Base-by-base conservation (phyloP, 495 filamentous ascomycete genomes). In the Penicillium verhagenii region DNA sequence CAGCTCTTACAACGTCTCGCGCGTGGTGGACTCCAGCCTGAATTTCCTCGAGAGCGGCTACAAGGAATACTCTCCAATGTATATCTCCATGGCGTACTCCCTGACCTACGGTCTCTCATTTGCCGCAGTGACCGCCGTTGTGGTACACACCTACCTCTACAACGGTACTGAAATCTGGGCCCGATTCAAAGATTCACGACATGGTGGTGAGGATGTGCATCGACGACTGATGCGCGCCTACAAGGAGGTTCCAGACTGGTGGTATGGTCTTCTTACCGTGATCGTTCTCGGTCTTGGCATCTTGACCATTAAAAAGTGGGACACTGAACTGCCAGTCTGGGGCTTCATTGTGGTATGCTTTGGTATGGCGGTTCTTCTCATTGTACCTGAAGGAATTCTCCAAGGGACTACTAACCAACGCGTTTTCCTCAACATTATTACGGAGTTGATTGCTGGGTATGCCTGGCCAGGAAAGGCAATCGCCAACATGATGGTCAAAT, bases 311-410 rank as follows among this genome's bases (percentile, higher is more conserved):
- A 48, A 18, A 38, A 57, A 57, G 23, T 67, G 61, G 64, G 91
- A 91, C 58, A 87, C 89, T 0, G 80, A 90, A 64, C 75, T 93
- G 3, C 89, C 89, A 0, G 90, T 88, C 81, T 92, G 91, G 67
- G 90, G 90, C 6, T 73, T 94, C 10, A 73, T 93, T 2, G 77
- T 94, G 6, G 88, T 89, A 37, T 56, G 53, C 8, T 76, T 91
- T 13, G 81, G 73, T 26, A 58, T 81, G 40, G 86, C 85, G 49
- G 79, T 81, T 14, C 63, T 90, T 14, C 76, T 92, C 28, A 91
- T 92, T 65, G 85, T 92, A 43, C 90, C 90, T 14, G 89, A 89
- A 59, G 90, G 90, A 50, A 92, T 92, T 44, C 83, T 92, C 49
- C 89, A 90, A 82, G 90, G 87, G 7, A 89, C 91, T 47, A 91